phyloP scores from a whole-genome alignment of 805 yeast genomes.

The Metschnikowia proteae region DNA sequence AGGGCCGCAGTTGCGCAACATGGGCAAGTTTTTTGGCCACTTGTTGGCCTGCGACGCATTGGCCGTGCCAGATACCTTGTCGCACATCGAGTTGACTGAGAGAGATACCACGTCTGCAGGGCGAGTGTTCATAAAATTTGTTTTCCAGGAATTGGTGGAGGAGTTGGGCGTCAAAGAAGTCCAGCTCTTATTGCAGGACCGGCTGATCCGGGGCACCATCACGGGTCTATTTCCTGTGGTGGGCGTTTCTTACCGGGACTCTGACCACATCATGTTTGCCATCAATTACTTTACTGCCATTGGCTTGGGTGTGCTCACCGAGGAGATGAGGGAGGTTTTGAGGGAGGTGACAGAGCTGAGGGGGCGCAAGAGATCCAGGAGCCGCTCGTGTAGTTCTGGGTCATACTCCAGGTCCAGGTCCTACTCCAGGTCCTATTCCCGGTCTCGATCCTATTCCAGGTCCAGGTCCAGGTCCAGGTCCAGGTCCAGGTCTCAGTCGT shows the following conservation, averaged over 20 bases:
- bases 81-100: conserved; percentile 58
- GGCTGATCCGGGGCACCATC: conserved; percentile 45
- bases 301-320: conserved; percentile 81
- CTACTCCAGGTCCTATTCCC: conserved; percentile 13
- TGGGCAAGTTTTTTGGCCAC: conserved; percentile 86
- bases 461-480: conserved; percentile 10
- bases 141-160: conserved; percentile 74
- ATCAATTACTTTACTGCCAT: conserved; percentile 93
- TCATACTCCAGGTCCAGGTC: conserved; percentile 18
- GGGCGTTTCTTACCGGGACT: conserved; percentile 29
- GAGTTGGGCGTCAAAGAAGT: conserved; percentile 64
- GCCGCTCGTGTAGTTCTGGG: conserved; percentile 14
- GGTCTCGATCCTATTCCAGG: conserved; percentile 19
- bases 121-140: conserved; percentile 74
- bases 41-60: conserved; percentile 66
- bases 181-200: conserved; percentile 47
- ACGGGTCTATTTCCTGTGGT: conserved; percentile 61
- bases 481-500: conserved; percentile 3
- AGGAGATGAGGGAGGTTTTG: conserved; percentile 64
- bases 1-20: conserved; percentile 67
- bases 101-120: conserved; percentile 72
- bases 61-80: conserved; percentile 56
- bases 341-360: conserved; percentile 27
- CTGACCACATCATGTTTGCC: conserved; percentile 63
- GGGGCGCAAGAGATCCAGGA: conserved; percentile 18